These are phyloP conservation scores for Pseudonitzschia delicatissima DNA, from an alignment of 108 stramenopile genomes.

Conservation along the genomic window DNA sequence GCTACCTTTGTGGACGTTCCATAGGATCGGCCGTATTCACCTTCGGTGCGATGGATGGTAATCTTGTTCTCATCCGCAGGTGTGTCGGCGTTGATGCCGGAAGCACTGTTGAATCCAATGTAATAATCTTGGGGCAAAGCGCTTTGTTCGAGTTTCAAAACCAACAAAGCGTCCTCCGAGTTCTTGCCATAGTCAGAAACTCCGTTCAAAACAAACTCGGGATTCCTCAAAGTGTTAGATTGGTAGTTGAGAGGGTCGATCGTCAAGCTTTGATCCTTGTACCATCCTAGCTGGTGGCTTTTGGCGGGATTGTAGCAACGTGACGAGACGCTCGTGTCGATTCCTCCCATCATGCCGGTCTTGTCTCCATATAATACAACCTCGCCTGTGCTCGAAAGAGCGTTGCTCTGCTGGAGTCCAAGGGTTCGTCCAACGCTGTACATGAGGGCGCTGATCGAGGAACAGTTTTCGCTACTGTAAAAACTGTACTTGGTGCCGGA, in stretches of 20 bases:
- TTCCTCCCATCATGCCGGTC: slow-evolving; percentile 11
- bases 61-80: slow-evolving; percentile 32
- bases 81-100: slow-evolving; percentile 35
- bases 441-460: slow-evolving; percentile 25
- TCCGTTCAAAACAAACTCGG: background rate
- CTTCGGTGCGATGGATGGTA: slow-evolving; percentile 15
- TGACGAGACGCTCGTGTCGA: slow-evolving; percentile 41
- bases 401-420: slow-evolving; percentile 43
- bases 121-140: slow-evolving; percentile 14
- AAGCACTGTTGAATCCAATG: slow-evolving; percentile 38
- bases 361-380: slow-evolving; percentile 49
- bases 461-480: slow-evolving; percentile 55
- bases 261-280: slow-evolving; percentile 4
- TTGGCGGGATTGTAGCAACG: slow-evolving; percentile 62
- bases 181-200: background rate
- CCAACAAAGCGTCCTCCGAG: background rate
- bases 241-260: background rate
- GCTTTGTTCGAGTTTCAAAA: background rate
- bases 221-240: too few relatives aligned
- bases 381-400: slow-evolving; percentile 31
- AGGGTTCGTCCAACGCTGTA: slow-evolving; percentile 72
- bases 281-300: slow-evolving; percentile 51
- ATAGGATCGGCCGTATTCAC: slow-evolving; percentile 12
- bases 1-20: slow-evolving; percentile 33
- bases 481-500: slow-evolving; percentile 26